A percentile compares a stretch with the other conserved stretches of the same genome.
phyloP scores from a whole-genome alignment of 768 basidiomycete species.

The Boletus tylopilopsis region DNA sequence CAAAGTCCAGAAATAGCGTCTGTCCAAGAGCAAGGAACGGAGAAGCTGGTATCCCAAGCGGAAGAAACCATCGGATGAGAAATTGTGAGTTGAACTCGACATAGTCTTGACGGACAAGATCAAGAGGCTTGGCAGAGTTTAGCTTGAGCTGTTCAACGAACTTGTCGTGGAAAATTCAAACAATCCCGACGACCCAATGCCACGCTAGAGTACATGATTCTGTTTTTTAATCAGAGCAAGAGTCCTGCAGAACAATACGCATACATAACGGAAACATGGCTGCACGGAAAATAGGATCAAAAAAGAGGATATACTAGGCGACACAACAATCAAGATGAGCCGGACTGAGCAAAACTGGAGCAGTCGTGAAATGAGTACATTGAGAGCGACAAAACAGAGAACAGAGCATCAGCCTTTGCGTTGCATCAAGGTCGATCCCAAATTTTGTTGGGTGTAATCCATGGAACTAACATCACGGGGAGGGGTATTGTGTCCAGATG shows the following conservation, averaged over 20 bases:
- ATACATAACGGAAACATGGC: conserved; percentile 14
- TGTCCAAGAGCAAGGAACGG: conserved; percentile 40
- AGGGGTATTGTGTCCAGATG: conserved; percentile 52
- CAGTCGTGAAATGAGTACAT: conserved; percentile 1
- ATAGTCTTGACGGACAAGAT: too few relatives aligned
- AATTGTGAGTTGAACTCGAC: neutral
- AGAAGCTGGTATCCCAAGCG: conserved; percentile 4
- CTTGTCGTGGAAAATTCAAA: too few relatives aligned
- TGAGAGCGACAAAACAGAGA: conserved; percentile 5
- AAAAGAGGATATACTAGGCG: neutral
- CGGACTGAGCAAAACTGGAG: neutral
- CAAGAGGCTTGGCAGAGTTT: neutral
- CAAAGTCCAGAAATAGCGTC: conserved; percentile 62
- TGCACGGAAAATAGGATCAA: conserved; percentile 11
- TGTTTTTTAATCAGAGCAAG: neutral
- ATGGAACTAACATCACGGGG: conserved; percentile 21
- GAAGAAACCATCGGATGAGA: conserved; percentile 1
- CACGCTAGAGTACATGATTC: neutral
- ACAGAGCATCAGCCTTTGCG: conserved; percentile 20
- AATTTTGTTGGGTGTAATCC: conserved; percentile 26
- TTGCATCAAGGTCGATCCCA: conserved; percentile 24
- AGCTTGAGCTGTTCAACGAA: neutral
- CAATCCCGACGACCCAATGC: too few relatives aligned
- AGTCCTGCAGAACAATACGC: conserved; percentile 1
- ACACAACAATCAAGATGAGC: conserved; percentile 3